Percentiles rank a stretch among this genome's conserved stretches.
Evolutionary conservation across 805 yeast genomes (phyloP).

Genomic region (Spathaspora sp.): DNA sequence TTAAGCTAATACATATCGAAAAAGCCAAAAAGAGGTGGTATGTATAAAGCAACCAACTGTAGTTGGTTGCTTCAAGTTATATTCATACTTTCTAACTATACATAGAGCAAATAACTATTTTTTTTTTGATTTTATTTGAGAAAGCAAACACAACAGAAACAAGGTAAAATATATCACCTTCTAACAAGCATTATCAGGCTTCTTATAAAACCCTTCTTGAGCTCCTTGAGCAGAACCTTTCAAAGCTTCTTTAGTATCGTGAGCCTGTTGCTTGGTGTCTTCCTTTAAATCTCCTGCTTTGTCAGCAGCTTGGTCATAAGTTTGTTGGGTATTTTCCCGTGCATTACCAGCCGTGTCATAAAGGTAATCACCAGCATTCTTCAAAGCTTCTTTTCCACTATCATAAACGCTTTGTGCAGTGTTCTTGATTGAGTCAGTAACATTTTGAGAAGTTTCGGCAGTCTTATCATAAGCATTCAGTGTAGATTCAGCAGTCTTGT

Average conservation of each 20-base stretch:
- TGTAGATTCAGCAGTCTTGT: not conserved
- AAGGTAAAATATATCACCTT: not conserved
- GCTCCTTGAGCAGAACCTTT: not conserved
- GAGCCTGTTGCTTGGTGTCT: not conserved
- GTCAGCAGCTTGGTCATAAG: not conserved
- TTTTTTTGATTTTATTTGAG: not conserved
- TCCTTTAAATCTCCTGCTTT: not conserved
- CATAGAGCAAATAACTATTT: not conserved
- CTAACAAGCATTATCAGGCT: not conserved
- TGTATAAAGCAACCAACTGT: not conserved
- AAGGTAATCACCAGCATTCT: not conserved
- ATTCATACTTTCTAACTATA: slow-evolving; percentile 1
- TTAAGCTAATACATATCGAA: no score
- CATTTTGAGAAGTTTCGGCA: not conserved
- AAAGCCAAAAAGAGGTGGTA: no score
- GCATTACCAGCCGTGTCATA: not conserved
- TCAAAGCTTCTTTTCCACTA: not conserved
- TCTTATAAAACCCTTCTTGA: not conserved
- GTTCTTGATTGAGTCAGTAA: not conserved
- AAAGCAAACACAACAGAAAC: not conserved
- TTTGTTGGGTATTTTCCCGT: not conserved
- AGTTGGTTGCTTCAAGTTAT: not conserved
- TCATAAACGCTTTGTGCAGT: not conserved
- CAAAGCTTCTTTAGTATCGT: not conserved
- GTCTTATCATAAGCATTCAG: not conserved